Evolutionary conservation across 139 green algal species (phyloP).

Genomic region (Gonium pectorale): DNA sequence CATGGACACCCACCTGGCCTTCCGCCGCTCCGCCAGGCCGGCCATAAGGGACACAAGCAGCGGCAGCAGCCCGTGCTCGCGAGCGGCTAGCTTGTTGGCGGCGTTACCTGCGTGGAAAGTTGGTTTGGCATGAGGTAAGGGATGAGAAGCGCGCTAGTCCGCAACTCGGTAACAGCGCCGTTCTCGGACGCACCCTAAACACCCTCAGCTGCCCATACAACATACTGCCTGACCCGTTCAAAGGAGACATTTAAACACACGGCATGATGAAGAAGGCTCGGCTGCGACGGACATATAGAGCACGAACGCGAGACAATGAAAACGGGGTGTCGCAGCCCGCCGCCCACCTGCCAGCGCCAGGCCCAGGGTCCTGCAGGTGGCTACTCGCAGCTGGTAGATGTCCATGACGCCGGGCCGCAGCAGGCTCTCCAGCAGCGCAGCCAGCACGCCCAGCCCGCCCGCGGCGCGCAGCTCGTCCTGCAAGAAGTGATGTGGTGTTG

Average conservation of each 20-base stretch:
- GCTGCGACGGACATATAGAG: too few relatives aligned
- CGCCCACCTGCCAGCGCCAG: conserved; percentile 38
- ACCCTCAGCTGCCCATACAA: too few relatives aligned
- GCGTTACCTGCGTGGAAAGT: conserved; percentile 41
- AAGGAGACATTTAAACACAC: too few relatives aligned
- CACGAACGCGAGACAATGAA: too few relatives aligned
- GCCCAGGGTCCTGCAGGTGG: conserved; percentile 43
- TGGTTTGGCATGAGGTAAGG: too few relatives aligned
- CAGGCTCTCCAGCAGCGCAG: conserved; percentile 27
- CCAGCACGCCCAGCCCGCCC: conserved; percentile 54
- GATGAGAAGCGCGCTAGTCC: too few relatives aligned
- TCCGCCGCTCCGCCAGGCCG: conserved; percentile 1
- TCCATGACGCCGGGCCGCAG: conserved; percentile 40
- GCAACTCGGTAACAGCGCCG: too few relatives aligned
- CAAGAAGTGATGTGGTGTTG: too few relatives aligned
- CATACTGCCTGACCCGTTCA: too few relatives aligned
- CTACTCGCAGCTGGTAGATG: conserved; percentile 56
- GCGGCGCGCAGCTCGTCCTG: conserved; percentile 58
- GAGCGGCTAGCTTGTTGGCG: conserved; percentile 56
- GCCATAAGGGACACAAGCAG: conserved; percentile 45
- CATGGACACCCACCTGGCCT: neutral
- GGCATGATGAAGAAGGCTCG: too few relatives aligned
- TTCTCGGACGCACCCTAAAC: too few relatives aligned
- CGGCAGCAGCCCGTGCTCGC: conserved; percentile 54
- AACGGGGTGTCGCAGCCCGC: too few relatives aligned